Conservation (phyloP, 441 rosid genomes). For the Adansonia gregorii region DNA sequence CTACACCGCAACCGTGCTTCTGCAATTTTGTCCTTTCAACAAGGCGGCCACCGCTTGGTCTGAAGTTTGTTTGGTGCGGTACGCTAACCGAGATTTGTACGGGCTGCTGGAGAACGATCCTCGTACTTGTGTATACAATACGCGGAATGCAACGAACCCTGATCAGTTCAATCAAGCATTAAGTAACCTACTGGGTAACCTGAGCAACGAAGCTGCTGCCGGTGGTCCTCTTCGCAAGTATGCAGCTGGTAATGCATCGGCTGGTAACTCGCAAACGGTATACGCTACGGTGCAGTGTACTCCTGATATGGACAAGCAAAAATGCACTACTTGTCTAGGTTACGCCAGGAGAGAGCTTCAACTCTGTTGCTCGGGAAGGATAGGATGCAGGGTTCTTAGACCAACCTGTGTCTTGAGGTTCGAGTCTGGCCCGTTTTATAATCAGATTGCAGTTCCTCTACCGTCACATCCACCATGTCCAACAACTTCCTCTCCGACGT, state of each 20-base stretch:
- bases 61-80: slow-evolving; percentile 42
- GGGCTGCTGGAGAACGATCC: not conserved
- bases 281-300: slow-evolving; percentile 36
- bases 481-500: too few species aligned
- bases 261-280: slow-evolving; percentile 13
- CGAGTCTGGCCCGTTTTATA: slow-evolving; percentile 28
- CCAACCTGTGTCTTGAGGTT: slow-evolving; percentile 37
- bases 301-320: not conserved
- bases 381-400: slow-evolving; percentile 29
- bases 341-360: not conserved
- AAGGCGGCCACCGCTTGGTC: slow-evolving; percentile 49
- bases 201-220: slow-evolving; percentile 34
- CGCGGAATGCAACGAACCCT: not conserved
- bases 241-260: slow-evolving; percentile 35
- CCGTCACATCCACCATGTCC: not conserved
- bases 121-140: not conserved
- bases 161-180: slow-evolving; percentile 28
- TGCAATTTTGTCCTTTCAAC: not conserved
- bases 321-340: slow-evolving; percentile 5
- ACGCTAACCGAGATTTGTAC: slow-evolving; percentile 36
- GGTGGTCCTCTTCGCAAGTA: slow-evolving; percentile 40
- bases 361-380: not conserved
- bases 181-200: slow-evolving; percentile 24
- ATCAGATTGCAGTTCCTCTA: not conserved
- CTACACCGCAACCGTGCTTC: not conserved